phyloP scores from a whole-genome alignment of 1,284 basidiomycete species.

The Cryptococcus floricola region DNA sequence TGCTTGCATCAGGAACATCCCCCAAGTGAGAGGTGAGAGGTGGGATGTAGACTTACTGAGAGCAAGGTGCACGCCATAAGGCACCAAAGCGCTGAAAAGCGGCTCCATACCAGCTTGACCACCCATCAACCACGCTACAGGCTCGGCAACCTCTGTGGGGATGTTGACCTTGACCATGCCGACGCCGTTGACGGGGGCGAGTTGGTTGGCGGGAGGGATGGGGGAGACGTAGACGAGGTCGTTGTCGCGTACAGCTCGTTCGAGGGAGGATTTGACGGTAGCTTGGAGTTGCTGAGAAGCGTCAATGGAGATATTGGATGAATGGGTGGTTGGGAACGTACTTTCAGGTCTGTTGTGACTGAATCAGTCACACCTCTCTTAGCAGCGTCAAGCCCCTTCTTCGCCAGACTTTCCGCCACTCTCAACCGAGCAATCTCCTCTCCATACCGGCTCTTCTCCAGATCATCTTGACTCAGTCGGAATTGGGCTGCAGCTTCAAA shows the following conservation, averaged over 20 bases:
- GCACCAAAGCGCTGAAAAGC: slow-evolving; percentile 72
- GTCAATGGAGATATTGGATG: not conserved
- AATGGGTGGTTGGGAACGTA: slow-evolving; percentile 38
- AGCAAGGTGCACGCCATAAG: slow-evolving; percentile 84
- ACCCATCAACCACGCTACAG: slow-evolving; percentile 50
- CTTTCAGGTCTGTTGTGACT: slow-evolving; percentile 74
- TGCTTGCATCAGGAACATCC: not conserved
- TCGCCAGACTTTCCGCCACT: slow-evolving; percentile 64
- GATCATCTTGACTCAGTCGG: slow-evolving; percentile 83
- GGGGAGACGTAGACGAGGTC: slow-evolving; percentile 93
- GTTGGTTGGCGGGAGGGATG: slow-evolving; percentile 67
- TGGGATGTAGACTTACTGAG: slow-evolving; percentile 60
- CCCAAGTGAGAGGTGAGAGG: not conserved
- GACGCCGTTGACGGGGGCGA: slow-evolving; percentile 64
- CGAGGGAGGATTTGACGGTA: slow-evolving; percentile 54
- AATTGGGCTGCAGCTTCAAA: slow-evolving; percentile 88
- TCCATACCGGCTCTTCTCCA: slow-evolving; percentile 81
- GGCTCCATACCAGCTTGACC: slow-evolving; percentile 55
- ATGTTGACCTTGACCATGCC: slow-evolving; percentile 65
- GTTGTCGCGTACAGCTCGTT: slow-evolving; percentile 83
- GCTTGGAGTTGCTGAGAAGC: slow-evolving; percentile 67
- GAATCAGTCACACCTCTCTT: slow-evolving; percentile 61
- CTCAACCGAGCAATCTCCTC: slow-evolving; percentile 71
- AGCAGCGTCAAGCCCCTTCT: slow-evolving; percentile 69
- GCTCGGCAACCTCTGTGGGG: slow-evolving; percentile 63